Base-by-base conservation (phyloP, 495 filamentous ascomycete genomes). In the Sphaerosporella brunnea region DNA sequence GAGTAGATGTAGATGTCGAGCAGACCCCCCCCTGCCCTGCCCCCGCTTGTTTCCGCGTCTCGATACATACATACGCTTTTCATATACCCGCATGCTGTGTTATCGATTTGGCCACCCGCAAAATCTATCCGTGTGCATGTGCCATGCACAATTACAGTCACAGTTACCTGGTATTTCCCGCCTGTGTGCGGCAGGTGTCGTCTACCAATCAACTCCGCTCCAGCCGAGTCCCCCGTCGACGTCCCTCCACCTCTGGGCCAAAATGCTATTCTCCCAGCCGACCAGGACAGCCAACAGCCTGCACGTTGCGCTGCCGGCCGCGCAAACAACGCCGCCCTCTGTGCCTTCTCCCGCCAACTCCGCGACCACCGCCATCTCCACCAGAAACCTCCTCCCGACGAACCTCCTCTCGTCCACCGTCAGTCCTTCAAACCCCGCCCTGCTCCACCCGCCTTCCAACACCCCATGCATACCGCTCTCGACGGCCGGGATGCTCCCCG, bases 211-310 rank as follows among this genome's bases (percentile, higher is more conserved):
- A 10, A 69, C 49, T 2, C 70, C 70, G 46, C 62, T 64, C 76
- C 78, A 80, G 11, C 65, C 65, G 52, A 64, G 74, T 16, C 68
- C 71, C 3, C 77, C 80, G 58, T 87, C 82, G n/a, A 86, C 67
- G 60, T 85, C 84, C 38, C 66, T 62, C 80, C 82, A 87, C 24
- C 65, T 62, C 16, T 63, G 67, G 19, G 68, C 46, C 10, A 60
- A 63, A 43, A 83, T 64, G 19, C 71, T 76, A 3, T 63, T 68
- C 16, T 83, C 77, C 82, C 82, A 85, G 1, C 80, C 80, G 78
- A 84, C 75, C 69, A 84, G 77, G 40, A 87, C 79, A 18, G 73
- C 82, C 39, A 87, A 51, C 39, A 86, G 36, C 20, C 77, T 64
- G 54, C 82, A 87, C 10, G 59, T 67, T 55, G 80, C 77, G 39